Evolutionary conservation across 257 asterid genomes (phyloP).

Genomic region (Cinchona pubescens): DNA sequence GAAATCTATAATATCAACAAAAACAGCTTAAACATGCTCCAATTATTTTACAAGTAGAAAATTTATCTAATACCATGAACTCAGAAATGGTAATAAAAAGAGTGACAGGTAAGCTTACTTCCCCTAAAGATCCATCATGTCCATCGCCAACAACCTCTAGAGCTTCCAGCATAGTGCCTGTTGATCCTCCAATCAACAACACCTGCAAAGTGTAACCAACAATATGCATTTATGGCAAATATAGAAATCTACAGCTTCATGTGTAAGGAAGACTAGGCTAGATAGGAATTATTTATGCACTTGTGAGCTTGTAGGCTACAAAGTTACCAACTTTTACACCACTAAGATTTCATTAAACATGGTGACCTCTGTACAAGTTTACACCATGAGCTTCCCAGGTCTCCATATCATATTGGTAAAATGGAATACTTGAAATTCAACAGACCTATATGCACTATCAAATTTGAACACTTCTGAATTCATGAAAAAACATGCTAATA

Average conservation of each 20-base stretch:
- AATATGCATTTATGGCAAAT: neutral
- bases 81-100: neutral
- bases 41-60: neutral
- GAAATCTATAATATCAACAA: neutral
- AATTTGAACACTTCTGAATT: neutral
- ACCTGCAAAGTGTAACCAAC: constrained; percentile 49
- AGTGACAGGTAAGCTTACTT: constrained; percentile 49
- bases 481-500: neutral
- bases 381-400: neutral
- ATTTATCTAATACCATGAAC: neutral
- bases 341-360: neutral
- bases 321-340: neutral
- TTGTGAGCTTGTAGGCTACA: neutral
- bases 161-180: constrained; percentile 98
- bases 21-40: neutral
- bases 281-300: neutral
- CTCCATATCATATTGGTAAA: no score
- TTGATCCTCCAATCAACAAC: constrained; percentile 95
- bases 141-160: constrained; percentile 89
- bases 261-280: neutral
- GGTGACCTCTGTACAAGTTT: neutral
- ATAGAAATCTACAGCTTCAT: neutral
- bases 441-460: no score
- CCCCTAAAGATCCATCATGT: constrained; percentile 59
- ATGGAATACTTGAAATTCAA: no score